These are phyloP conservation scores for Neonectria ditissima DNA, from an alignment of 2,329 filamentous ascomycete genomes.

Conservation along the genomic window DNA sequence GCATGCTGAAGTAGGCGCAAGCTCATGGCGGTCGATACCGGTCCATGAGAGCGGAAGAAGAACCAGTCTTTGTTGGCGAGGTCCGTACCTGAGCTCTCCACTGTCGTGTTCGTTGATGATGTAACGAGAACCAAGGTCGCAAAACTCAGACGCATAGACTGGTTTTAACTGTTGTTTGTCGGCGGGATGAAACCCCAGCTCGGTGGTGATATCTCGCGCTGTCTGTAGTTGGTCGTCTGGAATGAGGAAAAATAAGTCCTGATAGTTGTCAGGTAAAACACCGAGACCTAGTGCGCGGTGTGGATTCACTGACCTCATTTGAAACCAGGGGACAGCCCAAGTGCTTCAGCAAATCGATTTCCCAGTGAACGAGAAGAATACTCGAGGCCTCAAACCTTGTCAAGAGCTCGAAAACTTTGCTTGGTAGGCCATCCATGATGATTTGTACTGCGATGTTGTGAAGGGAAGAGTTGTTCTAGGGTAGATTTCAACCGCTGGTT, in stretches of 20 bases:
- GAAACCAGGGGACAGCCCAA: constrained; percentile 12
- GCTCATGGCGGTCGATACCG: constrained; percentile 3
- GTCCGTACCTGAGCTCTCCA: too few relatives aligned
- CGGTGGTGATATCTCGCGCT: constrained; percentile 3
- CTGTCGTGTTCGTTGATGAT: neutral
- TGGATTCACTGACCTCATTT: neutral
- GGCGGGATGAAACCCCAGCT: constrained; percentile 1
- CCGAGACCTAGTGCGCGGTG: neutral
- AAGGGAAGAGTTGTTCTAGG: too few relatives aligned
- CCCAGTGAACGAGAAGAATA: constrained; percentile 19
- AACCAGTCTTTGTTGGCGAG: too few relatives aligned
- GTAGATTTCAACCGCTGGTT: too few relatives aligned
- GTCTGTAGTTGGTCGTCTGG: constrained; percentile 11
- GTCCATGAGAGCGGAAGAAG: constrained; percentile 3
- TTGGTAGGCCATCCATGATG: neutral
- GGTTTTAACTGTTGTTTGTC: constrained; percentile 1
- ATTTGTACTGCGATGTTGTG: neutral
- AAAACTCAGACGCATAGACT: constrained; percentile 8
- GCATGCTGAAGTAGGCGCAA: neutral
- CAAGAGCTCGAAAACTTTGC: neutral
- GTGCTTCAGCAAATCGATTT: constrained; percentile 2
- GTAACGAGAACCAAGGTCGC: constrained; percentile 2
- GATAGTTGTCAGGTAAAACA: neutral
- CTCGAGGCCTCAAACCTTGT: neutral
- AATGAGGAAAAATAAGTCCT: constrained; percentile 17